These are phyloP conservation scores for Ramularia endophylla DNA, from an alignment of 2,329 filamentous ascomycete species.

Conservation along the genomic window DNA sequence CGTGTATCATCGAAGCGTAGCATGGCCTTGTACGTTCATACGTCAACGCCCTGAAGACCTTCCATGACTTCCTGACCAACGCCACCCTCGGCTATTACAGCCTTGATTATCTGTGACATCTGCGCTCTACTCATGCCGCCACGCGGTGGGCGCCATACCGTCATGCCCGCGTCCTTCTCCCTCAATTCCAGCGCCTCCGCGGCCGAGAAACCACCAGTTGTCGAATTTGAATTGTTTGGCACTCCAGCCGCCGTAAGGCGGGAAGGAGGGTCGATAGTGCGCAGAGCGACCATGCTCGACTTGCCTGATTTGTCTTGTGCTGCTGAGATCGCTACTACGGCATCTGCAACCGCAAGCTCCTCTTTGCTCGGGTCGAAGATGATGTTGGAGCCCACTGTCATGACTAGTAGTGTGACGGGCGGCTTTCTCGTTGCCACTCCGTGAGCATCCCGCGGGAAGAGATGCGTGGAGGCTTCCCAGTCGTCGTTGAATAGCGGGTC, in stretches of 20 bases:
- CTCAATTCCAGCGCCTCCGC: constrained; percentile 40
- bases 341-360: constrained; percentile 88
- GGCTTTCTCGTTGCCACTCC: constrained; percentile 49
- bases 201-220: constrained; percentile 37
- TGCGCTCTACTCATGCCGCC: constrained; percentile 75
- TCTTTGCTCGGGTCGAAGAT: constrained; percentile 90
- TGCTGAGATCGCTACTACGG: constrained; percentile 76
- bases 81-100: constrained; percentile 69
- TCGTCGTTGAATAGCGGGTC: constrained; percentile 98
- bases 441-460: constrained; percentile 55
- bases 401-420: constrained; percentile 84
- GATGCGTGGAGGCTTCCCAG: constrained; percentile 74
- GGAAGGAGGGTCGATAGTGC: constrained; percentile 46
- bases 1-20: too few relatives aligned
- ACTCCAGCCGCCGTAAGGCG: constrained; percentile 44
- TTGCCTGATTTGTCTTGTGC: constrained; percentile 32
- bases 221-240: constrained; percentile 42
- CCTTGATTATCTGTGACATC: constrained; percentile 67
- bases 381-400: constrained; percentile 78
- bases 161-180: constrained; percentile 41
- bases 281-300: constrained; percentile 36
- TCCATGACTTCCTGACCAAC: constrained; percentile 82
- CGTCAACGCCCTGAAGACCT: constrained; percentile 69
- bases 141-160: constrained; percentile 79
- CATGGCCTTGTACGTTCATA: constrained; percentile 40